Evolutionary conservation across 2,329 filamentous ascomycete species (phyloP).

Genomic region (Colletotrichum lini): DNA sequence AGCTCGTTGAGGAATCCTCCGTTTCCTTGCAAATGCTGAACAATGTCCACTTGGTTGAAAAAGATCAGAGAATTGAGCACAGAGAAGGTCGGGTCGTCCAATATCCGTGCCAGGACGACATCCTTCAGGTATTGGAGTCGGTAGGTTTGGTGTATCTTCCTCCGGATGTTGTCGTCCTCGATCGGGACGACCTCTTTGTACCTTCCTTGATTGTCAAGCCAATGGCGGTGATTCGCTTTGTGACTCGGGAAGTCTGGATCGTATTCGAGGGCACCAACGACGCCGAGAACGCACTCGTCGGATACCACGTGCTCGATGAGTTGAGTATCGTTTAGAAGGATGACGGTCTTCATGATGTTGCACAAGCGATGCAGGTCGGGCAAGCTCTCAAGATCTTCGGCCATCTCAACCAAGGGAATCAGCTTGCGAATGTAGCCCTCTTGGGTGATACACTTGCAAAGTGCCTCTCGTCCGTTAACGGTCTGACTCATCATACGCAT

Average conservation of each 20-base stretch:
- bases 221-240: constrained; percentile 97
- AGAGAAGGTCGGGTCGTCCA: constrained; percentile 97
- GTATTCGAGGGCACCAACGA: constrained; percentile 96
- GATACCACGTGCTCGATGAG: constrained; percentile 96
- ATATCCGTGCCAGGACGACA: constrained; percentile 94
- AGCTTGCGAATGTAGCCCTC: constrained; percentile 92
- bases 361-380: constrained; percentile 90
- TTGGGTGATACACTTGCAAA: constrained; percentile 87
- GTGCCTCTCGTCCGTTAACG: constrained; percentile 83
- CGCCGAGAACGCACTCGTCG: constrained; percentile 89
- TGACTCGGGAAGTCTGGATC: constrained; percentile 98
- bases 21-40: constrained; percentile 93
- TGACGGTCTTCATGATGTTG: constrained; percentile 98
- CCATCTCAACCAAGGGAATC: constrained; percentile 86
- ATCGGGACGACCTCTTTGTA: constrained; percentile 98
- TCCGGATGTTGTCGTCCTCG: constrained; percentile 83
- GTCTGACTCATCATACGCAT: constrained; percentile 86
- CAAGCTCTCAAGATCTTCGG: constrained; percentile 91
- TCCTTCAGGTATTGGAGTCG: constrained; percentile 97
- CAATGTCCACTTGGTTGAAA: constrained; percentile 98
- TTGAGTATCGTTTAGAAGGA: constrained; percentile 92
- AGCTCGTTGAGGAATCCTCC: constrained; percentile 84
- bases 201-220: constrained; percentile 87
- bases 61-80: constrained; percentile 98
- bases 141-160: constrained; percentile 97